Evolutionary conservation across 1,284 basidiomycete genomes (phyloP).

Genomic region (Cutaneotrichosporon sp.): DNA sequence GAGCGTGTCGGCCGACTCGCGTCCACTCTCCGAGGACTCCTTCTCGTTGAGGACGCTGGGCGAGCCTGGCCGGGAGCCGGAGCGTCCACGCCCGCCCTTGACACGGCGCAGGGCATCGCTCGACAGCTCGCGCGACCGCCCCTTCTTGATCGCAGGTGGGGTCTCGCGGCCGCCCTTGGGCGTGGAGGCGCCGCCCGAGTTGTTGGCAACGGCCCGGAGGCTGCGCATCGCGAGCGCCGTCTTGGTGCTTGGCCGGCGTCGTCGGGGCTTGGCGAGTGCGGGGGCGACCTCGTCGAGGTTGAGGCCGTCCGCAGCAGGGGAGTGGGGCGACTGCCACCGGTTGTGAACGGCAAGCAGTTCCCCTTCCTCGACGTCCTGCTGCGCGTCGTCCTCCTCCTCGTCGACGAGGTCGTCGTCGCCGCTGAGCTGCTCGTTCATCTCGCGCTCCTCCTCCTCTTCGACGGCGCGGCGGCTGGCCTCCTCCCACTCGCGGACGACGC

Average conservation of each 20-base stretch:
- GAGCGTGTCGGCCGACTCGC: slow-evolving; percentile 45
- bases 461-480: slow-evolving; percentile 56
- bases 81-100: slow-evolving; percentile 5
- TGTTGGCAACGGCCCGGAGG: slow-evolving; percentile 32
- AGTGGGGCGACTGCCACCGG: slow-evolving; percentile 15
- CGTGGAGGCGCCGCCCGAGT: slow-evolving; percentile 29
- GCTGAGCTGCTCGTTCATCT: slow-evolving; percentile 48
- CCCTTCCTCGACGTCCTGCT: slow-evolving; percentile 24
- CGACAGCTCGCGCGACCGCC: slow-evolving; percentile 15
- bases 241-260: slow-evolving; percentile 40
- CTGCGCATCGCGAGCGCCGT: slow-evolving; percentile 40
- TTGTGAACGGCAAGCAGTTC: slow-evolving; percentile 19
- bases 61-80: neutral
- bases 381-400: slow-evolving; percentile 30
- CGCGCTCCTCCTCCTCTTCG: slow-evolving; percentile 54
- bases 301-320: neutral
- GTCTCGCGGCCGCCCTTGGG: slow-evolving; percentile 26
- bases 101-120: slow-evolving; percentile 16
- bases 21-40: slow-evolving; percentile 40
- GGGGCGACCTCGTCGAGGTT: slow-evolving; percentile 8
- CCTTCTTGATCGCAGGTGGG: neutral
- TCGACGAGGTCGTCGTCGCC: slow-evolving; percentile 45
- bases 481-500: slow-evolving; percentile 83
- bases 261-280: slow-evolving; percentile 23
- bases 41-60: slow-evolving; percentile 25